Conservation (phyloP, 2,329 filamentous ascomycete species). For the Hypoxylon sp. region DNA sequence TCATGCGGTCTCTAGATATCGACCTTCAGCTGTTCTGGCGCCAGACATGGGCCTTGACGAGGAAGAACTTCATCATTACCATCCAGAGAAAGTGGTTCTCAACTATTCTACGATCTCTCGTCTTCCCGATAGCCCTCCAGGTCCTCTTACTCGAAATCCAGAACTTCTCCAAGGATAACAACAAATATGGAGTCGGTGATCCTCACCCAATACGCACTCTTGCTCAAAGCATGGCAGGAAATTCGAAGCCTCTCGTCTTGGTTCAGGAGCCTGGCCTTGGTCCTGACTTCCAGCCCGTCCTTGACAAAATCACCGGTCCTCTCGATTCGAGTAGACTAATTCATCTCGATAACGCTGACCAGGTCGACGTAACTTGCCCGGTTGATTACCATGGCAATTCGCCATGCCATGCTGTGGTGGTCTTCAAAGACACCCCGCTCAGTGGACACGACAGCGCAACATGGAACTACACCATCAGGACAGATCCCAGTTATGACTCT, state of each 20-base stretch:
- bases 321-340: slow-evolving; percentile 42
- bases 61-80: slow-evolving; percentile 49
- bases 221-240: slow-evolving; percentile 42
- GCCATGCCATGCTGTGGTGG: slow-evolving; percentile 78
- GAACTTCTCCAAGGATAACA: slow-evolving; percentile 44
- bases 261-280: slow-evolving; percentile 45
- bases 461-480: slow-evolving; percentile 83
- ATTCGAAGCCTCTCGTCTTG: slow-evolving; percentile 48
- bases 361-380: slow-evolving; percentile 44
- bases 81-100: slow-evolving; percentile 48
- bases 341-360: slow-evolving; percentile 32
- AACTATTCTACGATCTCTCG: slow-evolving; percentile 47
- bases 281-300: slow-evolving; percentile 45
- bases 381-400: slow-evolving; percentile 70
- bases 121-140: slow-evolving; percentile 48
- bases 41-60: slow-evolving; percentile 49
- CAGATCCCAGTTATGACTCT: slow-evolving; percentile 71
- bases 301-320: slow-evolving; percentile 45
- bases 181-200: slow-evolving; percentile 45
- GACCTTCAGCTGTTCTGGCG: slow-evolving; percentile 37
- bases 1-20: slow-evolving; percentile 30
- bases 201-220: slow-evolving; percentile 42
- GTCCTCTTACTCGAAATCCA: slow-evolving; percentile 50
- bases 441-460: slow-evolving; percentile 62
- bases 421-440: slow-evolving; percentile 78